Evolutionary conservation across 257 asterid species (phyloP), one percentile per base, ranked within the genome.

Genomic region (Nicotiana paniculata): DNA sequence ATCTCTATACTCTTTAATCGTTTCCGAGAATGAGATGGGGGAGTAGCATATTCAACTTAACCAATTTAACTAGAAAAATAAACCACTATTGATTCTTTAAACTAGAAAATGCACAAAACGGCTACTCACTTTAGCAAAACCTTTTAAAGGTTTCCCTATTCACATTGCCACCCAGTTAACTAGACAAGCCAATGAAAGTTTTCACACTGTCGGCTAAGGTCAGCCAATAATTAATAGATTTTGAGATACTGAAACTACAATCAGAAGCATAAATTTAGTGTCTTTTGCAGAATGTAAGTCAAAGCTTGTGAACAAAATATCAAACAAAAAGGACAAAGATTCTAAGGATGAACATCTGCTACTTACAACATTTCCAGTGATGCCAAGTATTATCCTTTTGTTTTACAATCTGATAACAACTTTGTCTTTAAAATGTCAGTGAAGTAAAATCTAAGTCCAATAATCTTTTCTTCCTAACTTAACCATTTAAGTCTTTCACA

Each of bases 341-440:
- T 46, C 7, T 3, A 46, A 24, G 61, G 80, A 63, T 51, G 80
- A 51, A 15, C 16, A 26, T 48, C 21, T 26, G 63, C 80, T 51
- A 90, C 98, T 93, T 87, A 96, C 98, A 83, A 81, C 85, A 86
- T 82, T 87, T 68, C 76, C n/a, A 1, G 2, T 37, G 77, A 68
- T 9, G 54, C 54, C 77, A 21, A 21, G 24, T 21, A 21, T 21
- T 35, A 67, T 68, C 30, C 77, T 35, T 35, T 68, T 17, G 51
- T 18, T 18, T 18, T 68, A 68, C 54, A 68, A 18, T 35, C 77
- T 68, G 53, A 35, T 35, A 69, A 57, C 77, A 69, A n/a, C 43
- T 68, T n/a, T 69, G 77, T 39, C 77, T n/a, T n/a, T 10, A 69
- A 68, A n/a, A 39, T n/a, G 32, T 39, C 57, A n/a, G 18, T 69